Evolutionary conservation across 2,329 filamentous ascomycete species (phyloP), one percentile per base, ranked within the genome.

Genomic region (Aspergillus sp.): DNA sequence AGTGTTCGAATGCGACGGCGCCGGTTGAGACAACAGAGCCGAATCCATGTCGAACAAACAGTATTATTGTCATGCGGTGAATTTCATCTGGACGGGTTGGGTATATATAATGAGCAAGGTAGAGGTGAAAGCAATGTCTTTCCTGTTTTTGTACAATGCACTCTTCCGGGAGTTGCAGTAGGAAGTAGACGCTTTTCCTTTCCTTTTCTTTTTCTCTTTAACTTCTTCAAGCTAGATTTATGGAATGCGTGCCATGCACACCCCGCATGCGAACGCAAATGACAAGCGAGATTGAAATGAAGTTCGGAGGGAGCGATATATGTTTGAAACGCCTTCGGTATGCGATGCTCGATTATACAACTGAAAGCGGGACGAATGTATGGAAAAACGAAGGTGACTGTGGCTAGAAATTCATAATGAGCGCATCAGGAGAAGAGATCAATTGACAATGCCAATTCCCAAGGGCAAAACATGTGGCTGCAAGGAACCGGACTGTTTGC

Each of bases 11-110:
- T 49, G 47, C 17, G 49, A 50, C 22, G 47, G 44, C 47, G 39
- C 38, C 15, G 46, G 43, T 32, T 46, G 49, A 51, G 53, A 51
- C 39, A 43, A 41, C 45, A 41, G 35, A 46, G 44, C 51, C 43
- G 49, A 53, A 49, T 50, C 51, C 51, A 55, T 55, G 37, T 46
- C 44, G 49, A 48, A 44, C 41, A 19, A 37, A 43, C 37, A 20
- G 37, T 19, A 30, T 49, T 49, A 7, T 23, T 6, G 20, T 47
- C 43, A 54, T 25, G 46, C 19, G 20, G 43, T 45, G 38, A 48
- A 41, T 47, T 27, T 44, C 53, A 57, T 57, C 44, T 49, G 50
- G 41, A 27, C 22, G 22, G 13, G 22, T 30, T 23, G 22, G 27
- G 19, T 22, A 17, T 10, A 27, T 15, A 42, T 15, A 33, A n/a